A percentile compares a stretch with the other conserved stretches of the same genome.
Conservation (phyloP, 768 basidiomycete species). For the Trametes elegans region DNA sequence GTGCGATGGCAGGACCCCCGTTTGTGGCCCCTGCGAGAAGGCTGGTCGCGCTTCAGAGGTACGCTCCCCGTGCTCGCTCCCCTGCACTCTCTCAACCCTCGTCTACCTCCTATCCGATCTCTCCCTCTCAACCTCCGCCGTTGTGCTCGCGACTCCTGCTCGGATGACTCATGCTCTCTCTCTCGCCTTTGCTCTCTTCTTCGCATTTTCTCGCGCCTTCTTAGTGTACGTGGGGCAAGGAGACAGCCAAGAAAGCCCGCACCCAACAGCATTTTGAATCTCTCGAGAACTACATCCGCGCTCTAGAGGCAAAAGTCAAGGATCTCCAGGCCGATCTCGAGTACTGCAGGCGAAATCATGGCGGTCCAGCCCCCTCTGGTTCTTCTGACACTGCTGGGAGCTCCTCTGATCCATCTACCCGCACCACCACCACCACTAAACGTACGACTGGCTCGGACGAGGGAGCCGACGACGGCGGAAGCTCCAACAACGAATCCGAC, state of each 20-base stretch:
- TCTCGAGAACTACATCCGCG: conserved; percentile 28
- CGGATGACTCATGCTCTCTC: not conserved
- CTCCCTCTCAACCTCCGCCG: not conserved
- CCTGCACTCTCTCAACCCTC: not conserved
- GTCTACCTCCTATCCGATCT: not conserved
- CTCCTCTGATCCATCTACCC: conserved; percentile 12
- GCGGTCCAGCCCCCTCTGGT: conserved; percentile 10
- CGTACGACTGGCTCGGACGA: conserved; percentile 10
- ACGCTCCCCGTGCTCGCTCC: not conserved
- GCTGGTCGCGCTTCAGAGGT: conserved; percentile 28
- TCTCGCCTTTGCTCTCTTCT: not conserved
- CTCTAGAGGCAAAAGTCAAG: conserved; percentile 27
- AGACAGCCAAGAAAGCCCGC: conserved; percentile 33
- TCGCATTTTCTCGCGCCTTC: not conserved
- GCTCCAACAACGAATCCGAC: conserved; percentile 26
- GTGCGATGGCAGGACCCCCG: conserved; percentile 32
- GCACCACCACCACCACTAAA: conserved; percentile 2
- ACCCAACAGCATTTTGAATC: conserved; percentile 35
- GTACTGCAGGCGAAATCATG: conserved; percentile 9
- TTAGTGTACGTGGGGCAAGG: conserved; percentile 34
- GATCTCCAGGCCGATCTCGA: conserved; percentile 28
- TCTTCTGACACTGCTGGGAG: conserved; percentile 14
- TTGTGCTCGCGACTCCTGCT: not conserved
- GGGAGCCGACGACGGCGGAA: conserved; percentile 13
- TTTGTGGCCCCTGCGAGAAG: conserved; percentile 30